Evolutionary conservation across 2,329 filamentous ascomycete genomes (phyloP).

Genomic region (Aspergillus quadrilineatus): DNA sequence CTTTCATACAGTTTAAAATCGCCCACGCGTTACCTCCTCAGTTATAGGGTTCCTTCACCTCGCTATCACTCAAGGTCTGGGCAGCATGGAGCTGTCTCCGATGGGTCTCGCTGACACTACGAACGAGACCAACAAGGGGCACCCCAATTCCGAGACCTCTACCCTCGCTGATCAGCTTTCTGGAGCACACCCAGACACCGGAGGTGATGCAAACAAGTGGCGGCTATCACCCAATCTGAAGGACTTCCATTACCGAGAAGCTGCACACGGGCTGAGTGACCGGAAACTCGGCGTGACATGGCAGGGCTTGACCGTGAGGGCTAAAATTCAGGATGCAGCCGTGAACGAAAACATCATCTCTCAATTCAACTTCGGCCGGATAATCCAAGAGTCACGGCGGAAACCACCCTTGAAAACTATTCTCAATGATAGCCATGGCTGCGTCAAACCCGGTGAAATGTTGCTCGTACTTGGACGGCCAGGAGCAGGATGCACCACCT

Average conservation of each 20-base stretch:
- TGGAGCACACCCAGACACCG: no score
- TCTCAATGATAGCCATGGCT: background rate
- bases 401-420: background rate
- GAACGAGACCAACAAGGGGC: background rate
- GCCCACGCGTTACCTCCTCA: background rate
- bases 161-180: no score
- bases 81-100: background rate
- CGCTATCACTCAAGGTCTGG: background rate
- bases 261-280: conserved; percentile 32
- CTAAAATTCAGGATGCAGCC: background rate
- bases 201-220: background rate
- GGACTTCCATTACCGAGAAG: background rate
- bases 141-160: no score
- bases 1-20: no score
- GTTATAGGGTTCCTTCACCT: background rate
- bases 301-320: background rate
- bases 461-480: conserved; percentile 66
- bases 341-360: background rate
- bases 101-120: background rate
- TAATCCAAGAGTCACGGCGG: background rate
- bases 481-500: conserved; percentile 67
- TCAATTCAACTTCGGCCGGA: background rate
- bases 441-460: conserved; percentile 53
- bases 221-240: background rate
- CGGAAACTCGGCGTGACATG: conserved; percentile 29